Conservation (phyloP, 371 early-diverging fungal species). For the Coemansia sp. region DNA sequence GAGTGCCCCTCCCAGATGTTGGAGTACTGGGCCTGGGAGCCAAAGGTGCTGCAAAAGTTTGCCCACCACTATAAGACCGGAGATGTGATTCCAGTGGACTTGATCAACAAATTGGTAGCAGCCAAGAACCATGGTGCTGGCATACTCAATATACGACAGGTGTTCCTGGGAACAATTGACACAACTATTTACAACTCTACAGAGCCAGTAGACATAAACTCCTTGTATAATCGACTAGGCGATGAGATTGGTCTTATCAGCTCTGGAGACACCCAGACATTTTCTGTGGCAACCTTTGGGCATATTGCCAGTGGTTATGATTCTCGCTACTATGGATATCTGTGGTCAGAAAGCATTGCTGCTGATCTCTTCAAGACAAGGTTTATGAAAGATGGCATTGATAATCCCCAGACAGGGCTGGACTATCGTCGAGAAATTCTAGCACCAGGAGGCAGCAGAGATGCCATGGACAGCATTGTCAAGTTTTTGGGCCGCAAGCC, state of each 20-base stretch:
- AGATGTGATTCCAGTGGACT: conserved; percentile 68
- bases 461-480: conserved; percentile 69
- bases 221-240: conserved; percentile 62
- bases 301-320: conserved; percentile 87
- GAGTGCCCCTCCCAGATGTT: conserved; percentile 88
- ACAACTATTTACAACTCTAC: conserved; percentile 65
- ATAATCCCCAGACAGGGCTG: conserved; percentile 53
- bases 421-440: conserved; percentile 67
- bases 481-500: conserved; percentile 83
- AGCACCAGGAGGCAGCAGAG: conserved; percentile 67
- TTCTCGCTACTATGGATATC: conserved; percentile 71
- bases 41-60: conserved; percentile 64
- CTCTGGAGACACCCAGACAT: conserved; percentile 22
- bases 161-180: conserved; percentile 77
- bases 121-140: conserved; percentile 75
- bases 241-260: conserved; percentile 62
- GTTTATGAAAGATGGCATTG: conserved; percentile 64
- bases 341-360: conserved; percentile 82
- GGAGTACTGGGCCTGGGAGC: conserved; percentile 84
- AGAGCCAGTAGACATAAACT: conserved; percentile 55
- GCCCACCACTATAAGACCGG: conserved; percentile 71
- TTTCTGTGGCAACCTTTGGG: conserved; percentile 55
- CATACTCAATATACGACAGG: conserved; percentile 69
- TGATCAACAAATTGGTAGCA: conserved; percentile 67
- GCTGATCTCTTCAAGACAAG: conserved; percentile 81